These are phyloP conservation scores for Saccharomycopsis lassenensis DNA, from an alignment of 805 yeast genomes.

Conservation along the genomic window DNA sequence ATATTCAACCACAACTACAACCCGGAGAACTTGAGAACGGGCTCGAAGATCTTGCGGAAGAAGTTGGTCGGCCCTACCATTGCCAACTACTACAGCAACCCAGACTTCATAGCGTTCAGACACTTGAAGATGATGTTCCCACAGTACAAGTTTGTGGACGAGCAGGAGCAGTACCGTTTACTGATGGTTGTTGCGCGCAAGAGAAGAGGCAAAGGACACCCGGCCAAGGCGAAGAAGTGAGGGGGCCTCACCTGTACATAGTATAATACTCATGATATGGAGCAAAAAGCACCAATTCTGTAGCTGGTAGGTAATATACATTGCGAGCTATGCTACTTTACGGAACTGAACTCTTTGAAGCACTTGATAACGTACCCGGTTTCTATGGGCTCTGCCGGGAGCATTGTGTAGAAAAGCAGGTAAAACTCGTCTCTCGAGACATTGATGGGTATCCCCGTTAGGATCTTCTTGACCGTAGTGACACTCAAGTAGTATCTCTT, in stretches of 20 bases:
- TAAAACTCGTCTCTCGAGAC: conserved; percentile 40
- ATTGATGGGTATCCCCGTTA: conserved; percentile 34
- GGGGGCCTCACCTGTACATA: no score
- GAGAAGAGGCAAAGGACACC: conserved; percentile 86
- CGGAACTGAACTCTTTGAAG: no score
- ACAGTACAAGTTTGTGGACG: conserved; percentile 42
- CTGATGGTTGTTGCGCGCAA: conserved; percentile 53
- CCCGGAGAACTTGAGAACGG: conserved; percentile 57
- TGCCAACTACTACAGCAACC: conserved; percentile 64
- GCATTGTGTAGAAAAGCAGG: conserved; percentile 35
- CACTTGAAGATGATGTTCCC: conserved; percentile 46
- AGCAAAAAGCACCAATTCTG: conserved; percentile 25
- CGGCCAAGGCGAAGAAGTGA: conserved; percentile 53
- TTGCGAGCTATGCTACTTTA: no score
- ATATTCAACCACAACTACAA: conserved; percentile 64
- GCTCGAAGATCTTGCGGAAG: conserved; percentile 55
- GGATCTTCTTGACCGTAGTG: conserved; percentile 28
- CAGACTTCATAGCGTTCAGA: conserved; percentile 52
- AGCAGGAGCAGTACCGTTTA: conserved; percentile 59
- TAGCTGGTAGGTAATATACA: not conserved
- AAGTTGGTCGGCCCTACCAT: conserved; percentile 67
- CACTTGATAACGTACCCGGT: no score
- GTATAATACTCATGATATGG: no score
- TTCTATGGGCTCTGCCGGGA: no score
- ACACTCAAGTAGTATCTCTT: conserved; percentile 33